Evolutionary conservation across 1,284 basidiomycete species (phyloP), one percentile per base, ranked within the genome.

Genomic region (Tilletia indica): DNA sequence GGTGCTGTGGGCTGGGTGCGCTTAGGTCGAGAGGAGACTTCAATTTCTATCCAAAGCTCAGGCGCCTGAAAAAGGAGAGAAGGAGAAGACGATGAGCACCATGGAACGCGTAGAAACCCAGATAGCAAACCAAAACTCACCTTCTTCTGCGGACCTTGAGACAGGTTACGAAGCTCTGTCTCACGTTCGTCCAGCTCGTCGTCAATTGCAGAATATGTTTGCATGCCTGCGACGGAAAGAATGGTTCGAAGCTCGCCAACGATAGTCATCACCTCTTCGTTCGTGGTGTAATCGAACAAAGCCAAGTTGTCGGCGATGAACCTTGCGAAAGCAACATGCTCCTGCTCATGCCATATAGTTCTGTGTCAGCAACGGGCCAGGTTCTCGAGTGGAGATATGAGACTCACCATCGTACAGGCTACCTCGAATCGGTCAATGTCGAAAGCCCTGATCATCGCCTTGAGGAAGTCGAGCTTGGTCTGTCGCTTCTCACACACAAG

Each of bases 281-380:
- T 90, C 0, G 92, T 92, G 86, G 94, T 97, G 87, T 95, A 98
- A 67, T 97, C 94, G 72, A 99, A 89, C 0, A 90, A 87, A 0
- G 93, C 89, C 72, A 99, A 90, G 81, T 97, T 97, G 84, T 99
- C 97, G 0, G 93, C 92, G 87, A 98, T 91, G 85, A 93, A 99
- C 64, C 93, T 90, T 0, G 89, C 89, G 78, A 98, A 93, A 39
- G 91, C 89, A 4, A 83, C 76, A 45, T 77, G 74, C 25, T 74
- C 68, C 68, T 73, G 70, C n/a, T 70, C 66, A 49, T 49, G 47
- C 64, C 39, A 67, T 67, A 39, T 31, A 2, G 25, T 48, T 94
- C 87, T 77, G 94, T 91, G 72, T 91, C 89, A 90, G 93, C 78
- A 8, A 66, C 6, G 49, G 31, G 1, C 3, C 11, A 64, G 21